phyloP scores from a whole-genome alignment of 805 yeast genomes.

The Ogataea nitratoaversa region DNA sequence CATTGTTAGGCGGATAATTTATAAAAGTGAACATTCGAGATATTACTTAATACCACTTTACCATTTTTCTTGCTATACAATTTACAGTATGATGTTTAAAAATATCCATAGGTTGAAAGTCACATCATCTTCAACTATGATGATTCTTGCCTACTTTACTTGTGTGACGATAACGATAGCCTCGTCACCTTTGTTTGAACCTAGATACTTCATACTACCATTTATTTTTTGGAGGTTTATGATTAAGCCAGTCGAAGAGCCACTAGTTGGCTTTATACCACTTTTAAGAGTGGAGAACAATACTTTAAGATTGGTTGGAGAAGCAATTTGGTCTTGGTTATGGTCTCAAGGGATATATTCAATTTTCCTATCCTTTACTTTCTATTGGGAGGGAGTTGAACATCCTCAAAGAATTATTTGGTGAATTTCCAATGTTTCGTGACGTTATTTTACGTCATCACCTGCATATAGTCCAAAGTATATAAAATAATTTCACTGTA shows the following conservation, averaged over 20 bases:
- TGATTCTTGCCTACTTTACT: conserved; percentile 46
- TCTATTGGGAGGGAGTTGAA: conserved; percentile 63
- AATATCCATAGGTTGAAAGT: conserved; percentile 5
- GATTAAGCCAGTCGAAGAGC: conserved; percentile 36
- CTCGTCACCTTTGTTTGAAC: conserved; percentile 92
- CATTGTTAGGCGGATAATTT: conserved; percentile 64
- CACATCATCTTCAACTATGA: conserved; percentile 27
- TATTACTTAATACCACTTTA: conserved; percentile 60
- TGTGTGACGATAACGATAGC: conserved; percentile 60
- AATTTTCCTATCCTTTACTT: conserved; percentile 58
- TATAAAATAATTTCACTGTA: too few species aligned
- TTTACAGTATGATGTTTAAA: conserved; percentile 17
- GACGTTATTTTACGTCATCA: too few species aligned
- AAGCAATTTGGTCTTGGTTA: conserved; percentile 56
- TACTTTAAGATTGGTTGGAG: conserved; percentile 41
- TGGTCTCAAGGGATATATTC: conserved; percentile 50
- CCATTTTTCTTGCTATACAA: conserved; percentile 45
- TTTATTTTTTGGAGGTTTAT: conserved; percentile 68
- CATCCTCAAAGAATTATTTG: conserved; percentile 80
- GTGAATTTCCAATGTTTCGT: conserved; percentile 37
- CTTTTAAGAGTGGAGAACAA: conserved; percentile 18
- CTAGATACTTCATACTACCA: conserved; percentile 87
- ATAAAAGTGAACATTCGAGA: conserved; percentile 42
- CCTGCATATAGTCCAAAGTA: too few species aligned
- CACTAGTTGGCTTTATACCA: conserved; percentile 15